Conservation (phyloP, 2,329 filamentous ascomycete species). For the Didymella arachidicola region DNA sequence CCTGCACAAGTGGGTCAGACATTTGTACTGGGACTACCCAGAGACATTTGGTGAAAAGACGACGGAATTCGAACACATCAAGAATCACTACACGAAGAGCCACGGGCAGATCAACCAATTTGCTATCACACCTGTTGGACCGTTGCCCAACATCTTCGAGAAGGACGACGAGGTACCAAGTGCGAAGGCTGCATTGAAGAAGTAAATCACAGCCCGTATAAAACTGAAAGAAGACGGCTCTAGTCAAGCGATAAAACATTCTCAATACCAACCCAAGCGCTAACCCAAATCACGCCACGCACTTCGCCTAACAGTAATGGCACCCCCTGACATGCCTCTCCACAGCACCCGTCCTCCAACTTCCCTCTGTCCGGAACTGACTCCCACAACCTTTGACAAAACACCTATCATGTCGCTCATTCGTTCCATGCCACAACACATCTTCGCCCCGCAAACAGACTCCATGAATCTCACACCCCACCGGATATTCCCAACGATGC, state of each 20-base stretch:
- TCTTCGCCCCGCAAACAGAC: slow-evolving; percentile 31
- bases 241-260: too few relatives aligned
- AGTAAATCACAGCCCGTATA: neutral
- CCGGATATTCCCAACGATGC: slow-evolving; percentile 25
- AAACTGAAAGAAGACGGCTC: neutral
- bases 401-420: slow-evolving; percentile 29
- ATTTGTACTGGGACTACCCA: slow-evolving; percentile 73
- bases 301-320: neutral
- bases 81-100: slow-evolving; percentile 75
- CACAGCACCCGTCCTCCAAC: slow-evolving; percentile 27
- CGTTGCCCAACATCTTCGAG: slow-evolving; percentile 80
- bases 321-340: slow-evolving; percentile 25
- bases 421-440: slow-evolving; percentile 25
- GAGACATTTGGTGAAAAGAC: slow-evolving; percentile 85
- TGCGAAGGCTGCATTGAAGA: slow-evolving; percentile 47
- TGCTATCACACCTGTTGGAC: slow-evolving; percentile 84
- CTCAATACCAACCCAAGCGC: too few relatives aligned
- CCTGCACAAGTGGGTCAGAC: slow-evolving; percentile 81
- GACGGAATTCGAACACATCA: slow-evolving; percentile 95
- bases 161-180: slow-evolving; percentile 79
- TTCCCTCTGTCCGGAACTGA: slow-evolving; percentile 27
- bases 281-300: too few relatives aligned
- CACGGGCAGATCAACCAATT: slow-evolving; percentile 70
- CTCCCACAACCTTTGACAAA: slow-evolving; percentile 33
- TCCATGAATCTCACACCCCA: slow-evolving; percentile 29